Evolutionary conservation across 352 stramenopile genomes (phyloP), one percentile per base, ranked within the genome.

Genomic region (Globisporangium polare): DNA sequence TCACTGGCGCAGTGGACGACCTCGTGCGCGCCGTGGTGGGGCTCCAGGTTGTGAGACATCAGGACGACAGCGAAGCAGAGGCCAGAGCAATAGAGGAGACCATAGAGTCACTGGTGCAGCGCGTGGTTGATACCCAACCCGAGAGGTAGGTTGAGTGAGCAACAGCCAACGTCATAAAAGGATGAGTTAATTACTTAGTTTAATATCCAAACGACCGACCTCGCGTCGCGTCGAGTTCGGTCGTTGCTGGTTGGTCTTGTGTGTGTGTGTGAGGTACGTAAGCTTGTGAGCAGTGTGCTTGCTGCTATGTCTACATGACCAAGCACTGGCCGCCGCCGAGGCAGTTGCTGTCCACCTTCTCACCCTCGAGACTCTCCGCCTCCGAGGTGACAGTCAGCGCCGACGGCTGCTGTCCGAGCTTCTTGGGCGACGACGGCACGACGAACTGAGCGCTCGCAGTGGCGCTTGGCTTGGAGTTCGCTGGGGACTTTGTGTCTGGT

Each of bases 291-390:
- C 24, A 12, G 8, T 35, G 13, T 53, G 46, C 4, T 3, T 47
- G 58, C 7, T 57, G 1, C 18, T 31, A 9, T 24, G 17, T 43
- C 52, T 78, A 89, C 80, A 88, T 88, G 75, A 89, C 55, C 62
- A 60, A 58, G 74, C 80, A 89, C 57, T 71, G 71, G 55, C 67
- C 61, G 60, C 68, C 75, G 17, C 60, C 60, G 33, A 66, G 45
- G 47, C 78, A 84, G 18, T 64, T 65, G 47, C 74, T 75, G 46
- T 85, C 67, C 10, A 88, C 31, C 41, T 63, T 68, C 50, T 75
- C 33, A 3, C 33, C 71, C 12, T 73, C 66, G 10, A 31, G 13
- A n/a, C 15, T n/a, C 13, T 62, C 62, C 0, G 20, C 54, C 27
- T 67, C 62, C 5, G 62, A 67, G 29, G 62, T 63, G 10, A 63